Base-by-base conservation (phyloP, 495 filamentous ascomycete species). In the Cairneyella variabilis region DNA sequence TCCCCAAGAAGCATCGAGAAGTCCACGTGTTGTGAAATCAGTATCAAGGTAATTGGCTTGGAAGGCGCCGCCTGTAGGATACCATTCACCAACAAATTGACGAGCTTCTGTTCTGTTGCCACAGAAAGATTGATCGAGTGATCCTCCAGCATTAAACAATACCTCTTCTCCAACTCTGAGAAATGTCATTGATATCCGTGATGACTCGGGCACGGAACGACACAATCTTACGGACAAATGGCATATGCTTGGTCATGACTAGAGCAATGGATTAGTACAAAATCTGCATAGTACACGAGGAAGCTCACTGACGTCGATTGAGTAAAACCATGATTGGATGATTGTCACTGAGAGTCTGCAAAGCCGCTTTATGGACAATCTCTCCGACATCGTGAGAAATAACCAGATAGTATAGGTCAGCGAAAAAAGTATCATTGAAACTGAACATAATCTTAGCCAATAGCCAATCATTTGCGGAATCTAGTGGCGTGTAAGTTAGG, bases 371-470 rank as follows among this genome's bases (percentile, higher is more conserved):
- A 48, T 66, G 62, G 2, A 66, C 61, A 48, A 65, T 64, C 30
- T 72, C 64, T 1, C 57, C 56, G 17, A 69, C 65, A 16, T 60
- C 56, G 49, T 72, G 68, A 7, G 64, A 64, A 37, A 44, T 44
- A 9, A 62, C 60, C 2, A 71, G 53, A 51, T 72, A 68, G 30
- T 60, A 58, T 39, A 53, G 57, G n/a, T 64, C 57, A 0, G 52
- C 55, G 54, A 56, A 50, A 46, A 51, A 69, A 6, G 65, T 54
- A 52, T 69, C 68, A 45, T 72, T 71, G 18, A 59, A 53, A 45
- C 69, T 71, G 42, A 66, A 64, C 52, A 71, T 63, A 36, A 69
- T 64, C 56, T 72, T 72, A 0, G 67, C 69, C 8, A 72, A 46
- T 28, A 69, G 55, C 69, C 68, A 72, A 55, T 72, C 68, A 16